A percentile compares a stretch with the other conserved stretches of the same genome.
These are phyloP conservation scores for Colletotrichum higginsianum DNA, from an alignment of 2,329 filamentous ascomycete species.

Conservation along the genomic window DNA sequence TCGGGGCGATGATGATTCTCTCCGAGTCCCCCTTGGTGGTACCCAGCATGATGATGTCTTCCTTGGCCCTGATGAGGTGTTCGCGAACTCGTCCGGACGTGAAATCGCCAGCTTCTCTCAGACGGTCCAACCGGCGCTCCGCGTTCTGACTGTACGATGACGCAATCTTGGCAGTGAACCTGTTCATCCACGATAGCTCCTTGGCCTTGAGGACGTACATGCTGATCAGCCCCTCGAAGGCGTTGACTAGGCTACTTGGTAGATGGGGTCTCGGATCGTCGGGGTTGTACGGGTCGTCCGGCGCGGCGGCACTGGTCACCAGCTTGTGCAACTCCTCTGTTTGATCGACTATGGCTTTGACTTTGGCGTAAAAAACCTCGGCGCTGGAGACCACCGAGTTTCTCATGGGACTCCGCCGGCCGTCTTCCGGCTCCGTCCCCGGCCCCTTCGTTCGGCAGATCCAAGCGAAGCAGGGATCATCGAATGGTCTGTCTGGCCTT, in stretches of 20 bases:
- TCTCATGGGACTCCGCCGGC: neutral
- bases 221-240: constrained; percentile 42
- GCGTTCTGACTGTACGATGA: constrained; percentile 1
- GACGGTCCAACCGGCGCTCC: constrained; percentile 16
- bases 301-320: constrained; percentile 17
- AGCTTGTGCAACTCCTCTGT: constrained; percentile 35
- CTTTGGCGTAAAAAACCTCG: neutral
- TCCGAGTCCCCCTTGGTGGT: constrained; percentile 35
- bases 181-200: constrained; percentile 35
- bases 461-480: constrained; percentile 21
- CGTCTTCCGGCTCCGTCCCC: neutral
- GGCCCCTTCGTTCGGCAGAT: neutral
- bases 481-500: constrained; percentile 11
- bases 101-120: neutral
- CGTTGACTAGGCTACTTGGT: constrained; percentile 42
- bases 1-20: constrained; percentile 14
- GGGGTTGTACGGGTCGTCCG: neutral
- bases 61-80: constrained; percentile 39
- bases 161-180: neutral
- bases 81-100: neutral
- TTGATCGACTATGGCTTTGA: constrained; percentile 2
- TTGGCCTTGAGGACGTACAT: constrained; percentile 36
- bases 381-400: neutral
- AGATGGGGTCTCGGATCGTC: constrained; percentile 29
- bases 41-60: constrained; percentile 43